phyloP scores from a whole-genome alignment of 2,329 filamentous ascomycete species.

The Talaromyces funiculosus region DNA sequence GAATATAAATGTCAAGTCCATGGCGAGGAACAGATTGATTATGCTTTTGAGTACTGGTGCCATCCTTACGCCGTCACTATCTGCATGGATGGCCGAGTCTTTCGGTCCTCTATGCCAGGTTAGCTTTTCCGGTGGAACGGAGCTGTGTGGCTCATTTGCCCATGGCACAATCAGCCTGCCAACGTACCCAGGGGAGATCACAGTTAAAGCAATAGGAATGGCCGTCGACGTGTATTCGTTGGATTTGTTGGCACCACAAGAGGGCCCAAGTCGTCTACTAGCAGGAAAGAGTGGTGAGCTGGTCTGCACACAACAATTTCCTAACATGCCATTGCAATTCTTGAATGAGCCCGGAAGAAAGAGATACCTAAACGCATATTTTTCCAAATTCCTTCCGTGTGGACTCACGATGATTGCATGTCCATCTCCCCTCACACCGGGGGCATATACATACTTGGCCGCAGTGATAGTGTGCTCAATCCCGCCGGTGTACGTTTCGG shows the following conservation, averaged over 20 bases:
- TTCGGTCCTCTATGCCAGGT: conserved; percentile 39
- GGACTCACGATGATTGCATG: conserved; percentile 14
- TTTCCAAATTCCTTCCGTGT: conserved; percentile 33
- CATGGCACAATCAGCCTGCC: conserved; percentile 40
- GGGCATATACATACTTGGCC: neutral
- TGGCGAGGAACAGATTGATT: neutral
- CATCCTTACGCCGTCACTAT: neutral
- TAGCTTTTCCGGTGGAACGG: conserved; percentile 44
- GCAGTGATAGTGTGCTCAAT: conserved; percentile 44
- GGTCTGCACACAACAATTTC: conserved; percentile 43
- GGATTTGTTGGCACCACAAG: neutral
- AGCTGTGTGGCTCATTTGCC: conserved; percentile 43
- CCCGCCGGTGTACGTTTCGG: conserved; percentile 46
- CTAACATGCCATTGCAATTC: conserved; percentile 43
- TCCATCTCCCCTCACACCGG: neutral
- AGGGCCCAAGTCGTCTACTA: conserved; percentile 1
- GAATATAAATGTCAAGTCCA: neutral
- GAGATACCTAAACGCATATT: conserved; percentile 43
- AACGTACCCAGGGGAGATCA: conserved; percentile 40
- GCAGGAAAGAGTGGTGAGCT: conserved; percentile 42
- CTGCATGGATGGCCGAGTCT: conserved; percentile 25
- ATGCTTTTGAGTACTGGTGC: conserved; percentile 4
- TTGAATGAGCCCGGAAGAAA: conserved; percentile 39
- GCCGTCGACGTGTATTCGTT: conserved; percentile 42
- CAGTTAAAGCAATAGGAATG: conserved; percentile 42